Evolutionary conservation across 225 moss, liverwort and hornwort genomes (phyloP).

Genomic region (Physcomitrium patens): DNA sequence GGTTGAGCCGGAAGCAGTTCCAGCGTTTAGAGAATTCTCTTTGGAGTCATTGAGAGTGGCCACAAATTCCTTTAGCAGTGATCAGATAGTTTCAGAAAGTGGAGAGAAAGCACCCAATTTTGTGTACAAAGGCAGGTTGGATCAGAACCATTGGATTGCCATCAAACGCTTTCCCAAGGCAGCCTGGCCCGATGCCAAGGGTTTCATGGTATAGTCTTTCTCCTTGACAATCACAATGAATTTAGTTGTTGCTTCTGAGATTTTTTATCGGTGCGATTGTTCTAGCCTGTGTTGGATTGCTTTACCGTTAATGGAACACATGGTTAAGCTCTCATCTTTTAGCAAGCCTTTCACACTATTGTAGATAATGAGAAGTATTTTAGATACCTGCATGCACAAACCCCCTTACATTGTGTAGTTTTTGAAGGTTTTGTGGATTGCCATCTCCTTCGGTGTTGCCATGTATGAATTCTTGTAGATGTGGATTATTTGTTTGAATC

Average conservation of each 20-base stretch:
- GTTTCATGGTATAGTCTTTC: constrained; percentile 76
- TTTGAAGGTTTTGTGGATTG: neutral
- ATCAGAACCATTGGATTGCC: constrained; percentile 90
- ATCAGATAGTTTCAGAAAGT: constrained; percentile 93
- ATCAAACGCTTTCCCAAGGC: constrained; percentile 94
- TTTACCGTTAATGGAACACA: neutral
- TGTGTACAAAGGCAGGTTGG: constrained; percentile 94
- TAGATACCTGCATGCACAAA: neutral
- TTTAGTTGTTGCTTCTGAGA: neutral
- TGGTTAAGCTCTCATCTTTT: neutral
- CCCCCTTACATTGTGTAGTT: neutral
- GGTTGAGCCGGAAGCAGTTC: constrained; percentile 83
- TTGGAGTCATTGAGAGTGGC: constrained; percentile 85
- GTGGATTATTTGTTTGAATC: constrained; percentile 21
- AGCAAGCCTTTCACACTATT: neutral
- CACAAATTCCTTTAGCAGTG: constrained; percentile 90
- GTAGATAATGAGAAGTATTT: neutral
- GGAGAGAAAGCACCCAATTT: constrained; percentile 97
- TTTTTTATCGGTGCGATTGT: too few species aligned
- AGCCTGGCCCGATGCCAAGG: constrained; percentile 98
- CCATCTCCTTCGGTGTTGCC: neutral
- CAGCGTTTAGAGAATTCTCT: constrained; percentile 78
- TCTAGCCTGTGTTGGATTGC: neutral
- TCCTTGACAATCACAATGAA: neutral
- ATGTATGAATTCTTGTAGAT: neutral